Conservation (phyloP, 805 yeast species). For the Metschnikowia henanensis region DNA sequence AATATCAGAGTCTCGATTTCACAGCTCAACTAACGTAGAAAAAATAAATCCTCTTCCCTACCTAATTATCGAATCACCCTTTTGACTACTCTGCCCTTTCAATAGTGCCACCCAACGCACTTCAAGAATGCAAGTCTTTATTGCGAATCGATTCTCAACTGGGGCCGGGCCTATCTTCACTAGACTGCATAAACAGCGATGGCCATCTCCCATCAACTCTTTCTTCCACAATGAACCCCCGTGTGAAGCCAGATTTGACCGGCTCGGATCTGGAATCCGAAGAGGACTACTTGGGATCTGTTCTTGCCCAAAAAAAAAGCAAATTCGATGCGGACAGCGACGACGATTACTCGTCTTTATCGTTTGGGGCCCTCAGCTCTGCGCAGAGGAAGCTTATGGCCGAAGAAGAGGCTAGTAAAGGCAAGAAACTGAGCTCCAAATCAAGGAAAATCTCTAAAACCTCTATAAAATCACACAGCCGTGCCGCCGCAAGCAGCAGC, state of each 20-base stretch:
- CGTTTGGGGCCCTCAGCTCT: constrained; percentile 62
- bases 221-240: constrained; percentile 4
- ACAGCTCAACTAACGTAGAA: too few species aligned
- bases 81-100: too few species aligned
- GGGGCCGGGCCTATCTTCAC: neutral
- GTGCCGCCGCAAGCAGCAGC: constrained; percentile 12
- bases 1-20: too few species aligned
- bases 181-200: constrained; percentile 8
- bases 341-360: constrained; percentile 52
- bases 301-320: constrained; percentile 8
- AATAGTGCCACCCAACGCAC: too few species aligned
- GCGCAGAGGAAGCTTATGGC: constrained; percentile 53
- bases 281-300: constrained; percentile 20
- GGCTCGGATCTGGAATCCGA: constrained; percentile 19
- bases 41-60: too few species aligned
- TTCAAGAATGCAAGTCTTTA: neutral
- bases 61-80: too few species aligned
- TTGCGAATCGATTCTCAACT: neutral
- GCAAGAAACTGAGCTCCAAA: constrained; percentile 15
- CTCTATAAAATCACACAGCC: neutral
- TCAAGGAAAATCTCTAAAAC: constrained; percentile 9
- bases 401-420: constrained; percentile 15
- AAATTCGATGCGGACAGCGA: constrained; percentile 20
- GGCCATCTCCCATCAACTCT: constrained; percentile 4
- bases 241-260: constrained; percentile 7